phyloP scores from a whole-genome alignment of 1,139 yeast species.

The Diutina catenulata region DNA sequence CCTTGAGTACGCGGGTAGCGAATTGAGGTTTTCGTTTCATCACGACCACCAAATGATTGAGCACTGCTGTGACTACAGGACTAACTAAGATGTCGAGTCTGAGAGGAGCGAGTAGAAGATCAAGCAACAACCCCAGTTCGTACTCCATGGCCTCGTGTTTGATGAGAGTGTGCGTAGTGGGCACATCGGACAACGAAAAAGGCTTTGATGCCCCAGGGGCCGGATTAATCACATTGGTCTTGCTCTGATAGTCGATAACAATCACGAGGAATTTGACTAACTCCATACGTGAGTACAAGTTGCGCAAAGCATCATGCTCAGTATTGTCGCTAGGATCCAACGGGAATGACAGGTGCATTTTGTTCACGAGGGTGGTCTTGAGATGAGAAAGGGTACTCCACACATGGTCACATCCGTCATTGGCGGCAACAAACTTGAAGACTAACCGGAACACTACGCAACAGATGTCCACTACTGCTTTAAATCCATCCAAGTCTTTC shows the following conservation, averaged over 20 bases:
- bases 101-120: not conserved
- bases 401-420: constrained; percentile 29
- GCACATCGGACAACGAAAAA: constrained; percentile 49
- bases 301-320: constrained; percentile 38
- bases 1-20: not conserved
- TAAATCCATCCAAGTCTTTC: constrained; percentile 19
- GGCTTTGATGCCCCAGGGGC: constrained; percentile 18
- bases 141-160: constrained; percentile 1
- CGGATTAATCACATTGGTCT: constrained; percentile 13
- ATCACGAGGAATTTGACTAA: constrained; percentile 62
- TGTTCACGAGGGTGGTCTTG: constrained; percentile 20
- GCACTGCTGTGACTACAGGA: constrained; percentile 9
- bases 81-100: not conserved
- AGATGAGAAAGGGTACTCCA: constrained; percentile 34
- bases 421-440: constrained; percentile 30
- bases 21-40: constrained; percentile 3
- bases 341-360: constrained; percentile 25
- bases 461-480: constrained; percentile 22
- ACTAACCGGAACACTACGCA: constrained; percentile 27
- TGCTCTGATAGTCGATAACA: constrained; percentile 58
- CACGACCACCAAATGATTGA: not conserved
- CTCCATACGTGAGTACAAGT: constrained; percentile 50
- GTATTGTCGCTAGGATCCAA: constrained; percentile 31
- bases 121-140: constrained; percentile 15
- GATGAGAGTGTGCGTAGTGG: constrained; percentile 57